Conservation (phyloP, 2,329 filamentous ascomycete genomes). For the Acrocalymma vagum region DNA sequence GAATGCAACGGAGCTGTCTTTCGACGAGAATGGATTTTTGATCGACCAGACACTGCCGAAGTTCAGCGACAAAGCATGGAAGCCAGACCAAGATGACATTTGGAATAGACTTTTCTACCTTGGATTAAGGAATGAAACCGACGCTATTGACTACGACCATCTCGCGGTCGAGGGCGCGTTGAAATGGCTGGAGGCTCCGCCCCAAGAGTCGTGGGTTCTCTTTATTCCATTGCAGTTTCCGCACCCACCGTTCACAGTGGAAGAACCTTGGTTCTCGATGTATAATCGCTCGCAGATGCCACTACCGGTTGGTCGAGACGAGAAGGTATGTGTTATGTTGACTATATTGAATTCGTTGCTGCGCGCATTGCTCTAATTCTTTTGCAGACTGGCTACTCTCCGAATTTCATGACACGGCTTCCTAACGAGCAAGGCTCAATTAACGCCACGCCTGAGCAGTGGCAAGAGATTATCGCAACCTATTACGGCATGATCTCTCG, state of each 20-base stretch:
- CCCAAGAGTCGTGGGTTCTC: conserved; percentile 52
- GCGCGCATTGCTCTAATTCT: too few relatives aligned
- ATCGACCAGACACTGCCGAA: conserved; percentile 26
- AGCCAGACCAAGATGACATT: conserved; percentile 41
- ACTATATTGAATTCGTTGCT: conserved; percentile 5
- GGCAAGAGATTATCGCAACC: conserved; percentile 54
- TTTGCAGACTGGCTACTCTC: conserved; percentile 56
- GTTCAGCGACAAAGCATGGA: neutral
- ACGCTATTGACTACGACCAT: conserved; percentile 56
- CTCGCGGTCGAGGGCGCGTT: conserved; percentile 51
- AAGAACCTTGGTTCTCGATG: conserved; percentile 59
- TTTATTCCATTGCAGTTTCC: conserved; percentile 56
- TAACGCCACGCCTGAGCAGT: conserved; percentile 52
- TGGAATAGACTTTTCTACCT: conserved; percentile 53
- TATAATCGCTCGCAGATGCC: conserved; percentile 47
- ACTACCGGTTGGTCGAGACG: neutral
- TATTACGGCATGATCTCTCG: conserved; percentile 60
- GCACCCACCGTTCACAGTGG: conserved; percentile 56
- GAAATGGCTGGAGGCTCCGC: conserved; percentile 55
- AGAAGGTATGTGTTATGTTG: conserved; percentile 5
- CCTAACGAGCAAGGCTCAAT: conserved; percentile 49
- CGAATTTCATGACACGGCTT: conserved; percentile 52
- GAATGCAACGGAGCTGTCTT: conserved; percentile 53
- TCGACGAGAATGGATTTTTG: conserved; percentile 56
- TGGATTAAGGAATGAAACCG: conserved; percentile 46